phyloP scores from a whole-genome alignment of 148 eudicot genomes.

The Vaccinium macrocarpon region DNA sequence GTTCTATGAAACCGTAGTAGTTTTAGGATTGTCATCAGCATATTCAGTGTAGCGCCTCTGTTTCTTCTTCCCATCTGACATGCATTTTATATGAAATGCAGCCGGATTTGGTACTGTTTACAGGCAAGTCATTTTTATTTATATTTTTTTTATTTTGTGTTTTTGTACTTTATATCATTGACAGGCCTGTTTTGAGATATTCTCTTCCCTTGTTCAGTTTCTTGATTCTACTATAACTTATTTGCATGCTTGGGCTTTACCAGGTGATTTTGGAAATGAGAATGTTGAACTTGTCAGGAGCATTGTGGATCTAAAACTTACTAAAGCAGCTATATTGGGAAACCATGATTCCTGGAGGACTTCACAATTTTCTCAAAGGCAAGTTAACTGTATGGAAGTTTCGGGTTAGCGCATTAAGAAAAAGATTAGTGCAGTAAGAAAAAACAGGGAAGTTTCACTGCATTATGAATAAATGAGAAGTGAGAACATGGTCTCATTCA shows the following conservation, averaged over 20 bases:
- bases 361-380: constrained; percentile 58
- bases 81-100: constrained; percentile 43
- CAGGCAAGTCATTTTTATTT: constrained; percentile 49
- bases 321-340: constrained; percentile 86
- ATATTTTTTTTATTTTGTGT: constrained; percentile 8
- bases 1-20: background rate
- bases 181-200: background rate
- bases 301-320: constrained; percentile 53
- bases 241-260: constrained; percentile 4
- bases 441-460: background rate
- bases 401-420: background rate
- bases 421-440: background rate
- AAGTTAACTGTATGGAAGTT: constrained; percentile 19
- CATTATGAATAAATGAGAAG: background rate
- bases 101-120: constrained; percentile 93
- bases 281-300: constrained; percentile 75
- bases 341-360: constrained; percentile 90
- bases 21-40: background rate
- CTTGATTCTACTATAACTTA: background rate
- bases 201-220: constrained; percentile 3
- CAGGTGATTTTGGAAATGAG: constrained; percentile 96
- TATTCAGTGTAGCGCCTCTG: constrained; percentile 4
- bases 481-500: constrained; percentile 2
- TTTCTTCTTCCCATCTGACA: constrained; percentile 25
- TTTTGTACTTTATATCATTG: background rate